Conservation (phyloP, 768 basidiomycete genomes). For the Collybia nuda region DNA sequence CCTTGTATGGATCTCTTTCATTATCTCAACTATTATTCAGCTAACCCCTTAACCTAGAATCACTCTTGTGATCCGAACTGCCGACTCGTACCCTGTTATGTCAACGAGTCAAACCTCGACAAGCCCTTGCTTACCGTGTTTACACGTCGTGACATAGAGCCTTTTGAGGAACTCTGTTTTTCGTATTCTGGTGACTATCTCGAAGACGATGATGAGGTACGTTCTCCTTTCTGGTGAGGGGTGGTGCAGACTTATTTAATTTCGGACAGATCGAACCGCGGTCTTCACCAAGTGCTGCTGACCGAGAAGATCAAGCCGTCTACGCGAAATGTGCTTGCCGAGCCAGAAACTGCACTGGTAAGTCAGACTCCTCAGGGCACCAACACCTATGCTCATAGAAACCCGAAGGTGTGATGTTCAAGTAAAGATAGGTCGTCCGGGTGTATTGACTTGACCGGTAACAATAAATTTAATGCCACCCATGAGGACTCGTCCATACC, state of each 20-base stretch:
- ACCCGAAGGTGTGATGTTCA: constrained; percentile 17
- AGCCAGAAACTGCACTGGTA: constrained; percentile 49
- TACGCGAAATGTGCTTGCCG: constrained; percentile 53
- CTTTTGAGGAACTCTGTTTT: constrained; percentile 75
- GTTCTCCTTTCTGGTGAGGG: constrained; percentile 7
- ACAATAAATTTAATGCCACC: neutral
- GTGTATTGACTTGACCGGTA: neutral
- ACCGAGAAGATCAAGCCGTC: constrained; percentile 34
- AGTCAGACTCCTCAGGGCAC: neutral
- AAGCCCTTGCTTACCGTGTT: constrained; percentile 74
- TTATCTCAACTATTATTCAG: neutral
- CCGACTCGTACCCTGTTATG: constrained; percentile 66
- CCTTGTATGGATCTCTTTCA: constrained; percentile 47
- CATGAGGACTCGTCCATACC: too few relatives aligned
- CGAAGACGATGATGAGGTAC: constrained; percentile 38
- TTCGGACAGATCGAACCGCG: neutral
- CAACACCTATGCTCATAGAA: neutral
- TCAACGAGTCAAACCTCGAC: constrained; percentile 71
- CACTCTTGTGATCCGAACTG: constrained; percentile 92
- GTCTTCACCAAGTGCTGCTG: constrained; percentile 7
- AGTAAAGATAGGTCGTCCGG: constrained; percentile 1
- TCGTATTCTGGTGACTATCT: constrained; percentile 57
- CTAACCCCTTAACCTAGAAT: constrained; percentile 51
- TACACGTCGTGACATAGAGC: constrained; percentile 59
- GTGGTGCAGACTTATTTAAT: neutral